Evolutionary conservation across 257 asterid genomes (phyloP).

Genomic region (Solanum habrochaites): DNA sequence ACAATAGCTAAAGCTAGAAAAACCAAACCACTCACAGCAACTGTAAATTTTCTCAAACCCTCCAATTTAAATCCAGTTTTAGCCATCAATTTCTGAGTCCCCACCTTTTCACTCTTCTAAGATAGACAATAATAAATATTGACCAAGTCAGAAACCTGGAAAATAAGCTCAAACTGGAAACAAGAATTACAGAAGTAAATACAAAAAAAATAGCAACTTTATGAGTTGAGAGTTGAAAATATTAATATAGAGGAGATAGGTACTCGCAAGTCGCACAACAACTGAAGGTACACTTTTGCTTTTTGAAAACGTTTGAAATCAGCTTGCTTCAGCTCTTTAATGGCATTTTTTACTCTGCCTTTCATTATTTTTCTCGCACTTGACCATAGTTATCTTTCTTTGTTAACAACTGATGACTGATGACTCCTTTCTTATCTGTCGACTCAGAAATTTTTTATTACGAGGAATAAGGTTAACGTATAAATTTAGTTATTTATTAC

Average conservation of each 20-base stretch:
- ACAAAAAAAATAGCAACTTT: not conserved
- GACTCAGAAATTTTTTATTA: too few relatives aligned
- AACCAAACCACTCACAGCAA: conserved; percentile 15
- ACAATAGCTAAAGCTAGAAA: conserved; percentile 15
- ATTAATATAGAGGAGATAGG: not conserved
- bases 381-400: not conserved
- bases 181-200: not conserved
- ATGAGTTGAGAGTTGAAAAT: not conserved
- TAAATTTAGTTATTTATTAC: too few relatives aligned
- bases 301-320: not conserved
- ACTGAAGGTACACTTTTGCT: not conserved
- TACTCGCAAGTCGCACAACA: not conserved
- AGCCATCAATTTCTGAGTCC: conserved; percentile 26
- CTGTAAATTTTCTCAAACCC: conserved; percentile 8
- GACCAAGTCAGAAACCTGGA: not conserved
- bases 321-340: not conserved
- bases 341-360: not conserved
- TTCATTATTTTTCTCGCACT: not conserved
- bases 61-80: conserved; percentile 13
- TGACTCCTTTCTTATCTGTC: not conserved
- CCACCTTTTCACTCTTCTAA: not conserved
- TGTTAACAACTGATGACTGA: not conserved
- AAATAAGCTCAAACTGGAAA: conserved; percentile 5
- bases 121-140: not conserved
- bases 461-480: not conserved